Percentiles rank a stretch among this genome's conserved stretches.
Evolutionary conservation across 2,329 filamentous ascomycete genomes (phyloP).

Genomic region (Penicillium sp.): DNA sequence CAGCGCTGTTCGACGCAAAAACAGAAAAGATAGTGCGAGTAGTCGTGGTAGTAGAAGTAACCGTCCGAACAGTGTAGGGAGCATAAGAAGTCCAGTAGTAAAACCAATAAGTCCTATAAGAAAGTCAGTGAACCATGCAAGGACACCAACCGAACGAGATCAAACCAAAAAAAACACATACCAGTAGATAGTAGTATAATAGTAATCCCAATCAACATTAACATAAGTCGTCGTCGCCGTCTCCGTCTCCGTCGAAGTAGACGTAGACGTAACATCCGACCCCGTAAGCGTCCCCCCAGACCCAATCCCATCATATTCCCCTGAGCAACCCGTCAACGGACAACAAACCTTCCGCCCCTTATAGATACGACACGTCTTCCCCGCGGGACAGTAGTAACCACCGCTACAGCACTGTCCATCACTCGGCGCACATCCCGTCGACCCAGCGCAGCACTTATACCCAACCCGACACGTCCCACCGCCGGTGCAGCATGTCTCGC

Average conservation of each 20-base stretch:
- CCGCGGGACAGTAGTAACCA: conserved; percentile 16
- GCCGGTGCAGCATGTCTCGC: conserved; percentile 13
- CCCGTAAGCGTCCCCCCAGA: neutral
- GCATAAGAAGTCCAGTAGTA: conserved; percentile 22
- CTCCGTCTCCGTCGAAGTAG: conserved; percentile 3
- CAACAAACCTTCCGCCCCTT: conserved; percentile 15
- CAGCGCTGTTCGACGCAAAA: conserved; percentile 10
- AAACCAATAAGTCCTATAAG: conserved; percentile 18
- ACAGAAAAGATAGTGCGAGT: conserved; percentile 16
- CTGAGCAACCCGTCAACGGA: conserved; percentile 10
- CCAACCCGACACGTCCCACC: conserved; percentile 15
- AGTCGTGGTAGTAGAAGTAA: conserved; percentile 18
- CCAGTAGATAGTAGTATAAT: conserved; percentile 21
- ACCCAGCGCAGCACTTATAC: conserved; percentile 16
- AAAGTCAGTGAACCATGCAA: neutral
- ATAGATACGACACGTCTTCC: conserved; percentile 14
- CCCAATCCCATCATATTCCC: conserved; percentile 9
- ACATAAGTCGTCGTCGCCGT: conserved; percentile 2
- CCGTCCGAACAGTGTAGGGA: conserved; percentile 16
- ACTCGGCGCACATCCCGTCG: conserved; percentile 12
- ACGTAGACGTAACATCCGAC: neutral
- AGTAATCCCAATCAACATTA: conserved; percentile 10
- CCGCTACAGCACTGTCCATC: conserved; percentile 17
- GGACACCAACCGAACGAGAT: too few relatives aligned
- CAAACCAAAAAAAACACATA: neutral